Base-by-base conservation (phyloP, 176 grass and related monocot species). In the Oryza nivara region DNA sequence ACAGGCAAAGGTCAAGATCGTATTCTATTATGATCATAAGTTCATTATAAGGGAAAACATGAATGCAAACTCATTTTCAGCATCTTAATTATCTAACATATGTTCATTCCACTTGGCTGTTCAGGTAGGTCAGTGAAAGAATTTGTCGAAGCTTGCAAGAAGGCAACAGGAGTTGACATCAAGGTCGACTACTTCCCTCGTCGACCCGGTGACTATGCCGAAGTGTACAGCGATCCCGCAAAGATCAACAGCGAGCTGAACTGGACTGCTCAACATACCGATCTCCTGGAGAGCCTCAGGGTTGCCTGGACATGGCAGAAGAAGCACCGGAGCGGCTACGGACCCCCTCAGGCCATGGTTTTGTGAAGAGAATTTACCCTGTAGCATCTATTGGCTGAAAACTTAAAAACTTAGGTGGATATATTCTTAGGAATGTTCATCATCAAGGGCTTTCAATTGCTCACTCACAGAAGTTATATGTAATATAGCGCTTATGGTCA, bases 91-190 rank as follows among this genome's bases (percentile, higher is more conserved):
- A 22, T 19, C 64, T 84, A 38, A 89, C 15, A 28, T 36, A 34
- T 41, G 9, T 41, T n/a, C 1, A 1, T 67, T 44, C 10, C 9
- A 5, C 46, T 63, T 64, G 7, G 8, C 26, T 70, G 16, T 11
- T 56, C 76, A 97, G 95, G 95, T 65, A 85, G 92, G 70, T 97
- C 95, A 63, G 95, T 97, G 67, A 97, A 91, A 71, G 95, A 97
- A 85, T 97, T 97, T 77, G 95, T 97, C 1, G 90, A 94, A 44
- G 95, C 95, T 30, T 97, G 95, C 90, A 97, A 94, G 85, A 87
- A 87, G 71, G 95, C 95, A 40, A 94, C 95, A 4, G 90, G 90
- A 49, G 86, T 85, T 26, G 86, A 91, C 65, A 97, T 94, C 79
- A 97, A 94, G 88, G 82, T 94, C 0, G 90, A 92, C 38, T 94